Evolutionary conservation across 164 flowering plant species (phyloP).

Genomic region (Platanus orientalis): DNA sequence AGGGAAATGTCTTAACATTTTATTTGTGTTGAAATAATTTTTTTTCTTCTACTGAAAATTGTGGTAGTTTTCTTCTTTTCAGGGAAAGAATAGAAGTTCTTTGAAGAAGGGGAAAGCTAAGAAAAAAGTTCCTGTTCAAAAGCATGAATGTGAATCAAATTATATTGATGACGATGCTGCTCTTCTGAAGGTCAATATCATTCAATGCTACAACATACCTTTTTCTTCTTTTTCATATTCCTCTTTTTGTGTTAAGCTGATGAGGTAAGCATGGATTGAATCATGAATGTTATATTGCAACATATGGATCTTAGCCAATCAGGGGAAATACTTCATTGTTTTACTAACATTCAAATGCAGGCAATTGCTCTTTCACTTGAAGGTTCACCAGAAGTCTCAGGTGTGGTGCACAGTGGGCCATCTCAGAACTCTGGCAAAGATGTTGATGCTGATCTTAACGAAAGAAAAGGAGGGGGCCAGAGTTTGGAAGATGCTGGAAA

Average conservation of each 20-base stretch:
- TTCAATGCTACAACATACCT: not conserved
- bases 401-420: slow-evolving; percentile 7
- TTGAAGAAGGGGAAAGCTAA: slow-evolving; percentile 12
- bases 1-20: not conserved
- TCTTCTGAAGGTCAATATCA: slow-evolving; percentile 47
- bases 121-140: slow-evolving; percentile 33
- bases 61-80: slow-evolving; percentile 5
- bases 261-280: not conserved
- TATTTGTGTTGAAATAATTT: not conserved
- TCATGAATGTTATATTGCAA: not conserved
- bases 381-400: slow-evolving; percentile 30
- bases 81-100: slow-evolving; percentile 36
- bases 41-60: not conserved
- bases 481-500: slow-evolving; percentile 31
- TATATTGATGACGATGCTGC: slow-evolving; percentile 56
- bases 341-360: slow-evolving; percentile 29
- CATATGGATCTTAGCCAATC: not conserved
- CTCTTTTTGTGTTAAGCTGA: not conserved
- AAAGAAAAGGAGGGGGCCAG: slow-evolving; percentile 20
- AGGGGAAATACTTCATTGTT: not conserved
- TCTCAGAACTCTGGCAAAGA: slow-evolving; percentile 15
- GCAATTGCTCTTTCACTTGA: slow-evolving; percentile 83
- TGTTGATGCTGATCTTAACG: slow-evolving; percentile 11
- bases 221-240: not conserved
- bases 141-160: slow-evolving; percentile 22